phyloP scores from a whole-genome alignment of 495 filamentous ascomycete genomes.

The Hyaloscypha variabilis region DNA sequence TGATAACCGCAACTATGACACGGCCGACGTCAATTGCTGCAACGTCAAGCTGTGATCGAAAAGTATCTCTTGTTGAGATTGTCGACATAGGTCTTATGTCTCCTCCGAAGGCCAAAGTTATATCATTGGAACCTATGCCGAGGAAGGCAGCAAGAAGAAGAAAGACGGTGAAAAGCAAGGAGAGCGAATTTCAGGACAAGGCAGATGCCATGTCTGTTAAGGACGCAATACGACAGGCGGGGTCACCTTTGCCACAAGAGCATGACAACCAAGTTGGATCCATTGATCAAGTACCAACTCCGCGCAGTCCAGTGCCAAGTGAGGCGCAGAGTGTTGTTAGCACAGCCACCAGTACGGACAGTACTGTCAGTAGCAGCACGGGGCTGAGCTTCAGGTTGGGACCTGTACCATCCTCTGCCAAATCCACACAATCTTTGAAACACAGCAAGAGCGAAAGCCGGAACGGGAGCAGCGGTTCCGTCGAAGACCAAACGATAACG shows the following conservation, averaged over 20 bases:
- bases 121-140: slow-evolving; percentile 77
- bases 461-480: slow-evolving; percentile 23
- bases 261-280: slow-evolving; percentile 31
- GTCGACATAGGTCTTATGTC: slow-evolving; percentile 63
- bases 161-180: slow-evolving; percentile 26
- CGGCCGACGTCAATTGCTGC: slow-evolving; percentile 85
- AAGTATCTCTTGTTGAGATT: slow-evolving; percentile 76
- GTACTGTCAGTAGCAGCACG: slow-evolving; percentile 59
- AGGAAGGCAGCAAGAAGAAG: slow-evolving; percentile 26
- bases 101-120: slow-evolving; percentile 66
- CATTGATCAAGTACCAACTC: slow-evolving; percentile 18
- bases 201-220: slow-evolving; percentile 17
- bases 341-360: slow-evolving; percentile 61
- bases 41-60: slow-evolving; percentile 74
- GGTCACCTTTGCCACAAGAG: slow-evolving; percentile 30
- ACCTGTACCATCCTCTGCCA: slow-evolving; percentile 25
- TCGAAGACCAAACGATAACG: slow-evolving; percentile 69
- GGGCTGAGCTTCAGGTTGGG: slow-evolving; percentile 50
- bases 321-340: slow-evolving; percentile 52
- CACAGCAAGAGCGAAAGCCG: slow-evolving; percentile 14
- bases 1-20: slow-evolving; percentile 86
- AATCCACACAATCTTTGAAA: slow-evolving; percentile 7
- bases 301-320: slow-evolving; percentile 60
- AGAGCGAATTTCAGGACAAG: slow-evolving; percentile 12
- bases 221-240: slow-evolving; percentile 12